These are phyloP conservation scores for Chenopodium formosanum DNA, from an alignment of 148 eudicot species.

Conservation along the genomic window DNA sequence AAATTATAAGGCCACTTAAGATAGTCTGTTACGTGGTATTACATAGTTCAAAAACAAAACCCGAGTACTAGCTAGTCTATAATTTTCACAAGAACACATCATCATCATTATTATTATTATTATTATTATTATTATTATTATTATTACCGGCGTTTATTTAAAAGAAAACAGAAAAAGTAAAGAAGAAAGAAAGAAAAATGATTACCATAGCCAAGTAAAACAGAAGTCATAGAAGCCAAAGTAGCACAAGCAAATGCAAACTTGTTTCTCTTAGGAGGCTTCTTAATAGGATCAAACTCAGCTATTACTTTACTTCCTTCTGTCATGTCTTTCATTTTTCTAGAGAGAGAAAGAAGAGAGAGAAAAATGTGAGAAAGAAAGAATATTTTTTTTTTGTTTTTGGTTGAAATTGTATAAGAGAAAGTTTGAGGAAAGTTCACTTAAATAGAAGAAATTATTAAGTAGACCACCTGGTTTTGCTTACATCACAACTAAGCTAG, in stretches of 20 bases:
- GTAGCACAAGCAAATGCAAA: constrained; percentile 56
- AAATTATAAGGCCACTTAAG: no score
- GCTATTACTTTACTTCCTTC: constrained; percentile 23
- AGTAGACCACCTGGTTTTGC: neutral
- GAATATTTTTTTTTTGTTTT: neutral
- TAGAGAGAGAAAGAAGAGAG: constrained; percentile 2
- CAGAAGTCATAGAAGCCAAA: constrained; percentile 58
- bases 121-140: no score
- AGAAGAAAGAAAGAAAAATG: neutral
- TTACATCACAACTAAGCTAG: neutral
- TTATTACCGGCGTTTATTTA: no score
- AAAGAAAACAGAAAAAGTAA: neutral
- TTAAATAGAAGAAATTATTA: neutral
- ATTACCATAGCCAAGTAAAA: constrained; percentile 55
- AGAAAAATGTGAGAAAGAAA: neutral
- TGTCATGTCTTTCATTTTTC: neutral
- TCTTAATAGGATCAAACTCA: constrained; percentile 31
- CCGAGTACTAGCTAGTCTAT: no score
- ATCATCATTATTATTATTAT: no score
- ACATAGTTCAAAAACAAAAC: no score
- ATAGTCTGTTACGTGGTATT: no score
- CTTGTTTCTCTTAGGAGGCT: constrained; percentile 47
- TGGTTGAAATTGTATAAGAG: neutral
- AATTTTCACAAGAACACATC: no score
- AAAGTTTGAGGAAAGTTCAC: no score